Percentiles rank a stretch among this genome's conserved stretches.
These are phyloP conservation scores for Cystobasidium slooffiae DNA, from an alignment of 1,284 basidiomycete genomes.

Conservation along the genomic window DNA sequence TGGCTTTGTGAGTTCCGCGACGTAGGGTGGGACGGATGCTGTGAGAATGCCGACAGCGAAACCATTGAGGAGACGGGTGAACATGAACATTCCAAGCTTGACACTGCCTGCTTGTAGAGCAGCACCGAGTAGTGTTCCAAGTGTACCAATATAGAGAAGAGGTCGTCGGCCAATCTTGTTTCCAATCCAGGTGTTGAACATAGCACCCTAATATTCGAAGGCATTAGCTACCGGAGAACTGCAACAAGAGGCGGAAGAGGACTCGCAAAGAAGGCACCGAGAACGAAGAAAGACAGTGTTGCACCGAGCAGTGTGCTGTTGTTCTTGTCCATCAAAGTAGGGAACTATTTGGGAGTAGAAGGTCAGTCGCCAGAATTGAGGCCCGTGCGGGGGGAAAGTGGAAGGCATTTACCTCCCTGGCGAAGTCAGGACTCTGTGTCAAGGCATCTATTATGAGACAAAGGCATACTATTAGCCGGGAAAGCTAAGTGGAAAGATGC, in stretches of 20 bases:
- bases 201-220: slow-evolving; percentile 29
- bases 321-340: neutral
- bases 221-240: too few relatives aligned
- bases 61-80: slow-evolving; percentile 47
- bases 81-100: slow-evolving; percentile 48
- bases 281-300: slow-evolving; percentile 46
- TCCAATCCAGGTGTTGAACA: slow-evolving; percentile 46
- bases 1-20: slow-evolving; percentile 50
- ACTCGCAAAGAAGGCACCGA: slow-evolving; percentile 44
- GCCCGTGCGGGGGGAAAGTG: too few relatives aligned
- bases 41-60: slow-evolving; percentile 50
- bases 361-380: neutral
- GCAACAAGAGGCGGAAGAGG: too few relatives aligned
- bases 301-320: slow-evolving; percentile 45
- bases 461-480: neutral
- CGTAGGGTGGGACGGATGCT: slow-evolving; percentile 46
- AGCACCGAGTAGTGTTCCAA: slow-evolving; percentile 45
- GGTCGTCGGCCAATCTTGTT: slow-evolving; percentile 47
- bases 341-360: neutral
- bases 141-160: slow-evolving; percentile 42
- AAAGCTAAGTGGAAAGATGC: neutral
- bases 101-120: slow-evolving; percentile 48
- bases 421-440: slow-evolving; percentile 29
- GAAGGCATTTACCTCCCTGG: too few relatives aligned
- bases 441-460: neutral